These are phyloP conservation scores for Lepiota brunneoincarnata DNA, from an alignment of 768 basidiomycete species.

Conservation along the genomic window DNA sequence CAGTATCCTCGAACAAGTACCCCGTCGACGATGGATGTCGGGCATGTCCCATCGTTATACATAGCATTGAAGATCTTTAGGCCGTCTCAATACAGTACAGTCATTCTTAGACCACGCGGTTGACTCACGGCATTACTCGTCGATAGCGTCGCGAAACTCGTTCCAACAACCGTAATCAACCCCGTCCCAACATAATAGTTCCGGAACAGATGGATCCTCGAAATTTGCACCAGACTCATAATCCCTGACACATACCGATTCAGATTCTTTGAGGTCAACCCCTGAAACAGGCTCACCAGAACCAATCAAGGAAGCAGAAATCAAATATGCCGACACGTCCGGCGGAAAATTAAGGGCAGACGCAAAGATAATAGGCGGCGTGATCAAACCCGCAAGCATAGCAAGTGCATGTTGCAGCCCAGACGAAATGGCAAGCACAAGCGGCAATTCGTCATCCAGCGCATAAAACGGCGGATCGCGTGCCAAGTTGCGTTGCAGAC, in stretches of 20 bases:
- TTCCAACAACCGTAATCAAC: slow-evolving; percentile 77
- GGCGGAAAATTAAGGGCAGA: slow-evolving; percentile 57
- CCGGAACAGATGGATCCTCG: slow-evolving; percentile 55
- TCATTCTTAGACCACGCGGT: neutral
- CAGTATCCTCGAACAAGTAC: slow-evolving; percentile 57
- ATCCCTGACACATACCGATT: slow-evolving; percentile 46
- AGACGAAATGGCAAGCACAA: slow-evolving; percentile 67
- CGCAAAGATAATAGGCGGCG: slow-evolving; percentile 81
- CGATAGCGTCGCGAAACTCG: slow-evolving; percentile 75
- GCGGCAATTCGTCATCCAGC: slow-evolving; percentile 67
- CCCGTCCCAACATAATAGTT: slow-evolving; percentile 80
- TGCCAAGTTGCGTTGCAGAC: slow-evolving; percentile 32
- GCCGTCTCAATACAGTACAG: neutral
- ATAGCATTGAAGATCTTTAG: slow-evolving; percentile 68
- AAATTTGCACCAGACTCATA: slow-evolving; percentile 78
- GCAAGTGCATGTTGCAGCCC: slow-evolving; percentile 78
- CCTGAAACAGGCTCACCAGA: slow-evolving; percentile 46
- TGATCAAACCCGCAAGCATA: slow-evolving; percentile 82
- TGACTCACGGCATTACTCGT: slow-evolving; percentile 58
- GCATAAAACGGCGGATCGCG: slow-evolving; percentile 71
- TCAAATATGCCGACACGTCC: slow-evolving; percentile 67
- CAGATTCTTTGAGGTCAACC: neutral
- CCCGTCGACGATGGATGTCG: slow-evolving; percentile 58
- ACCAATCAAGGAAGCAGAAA: slow-evolving; percentile 79
- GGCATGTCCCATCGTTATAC: slow-evolving; percentile 79